Percentiles rank a stretch among this genome's conserved stretches.
Conservation (phyloP, 257 asterid genomes). For the Eucommia ulmoides region DNA sequence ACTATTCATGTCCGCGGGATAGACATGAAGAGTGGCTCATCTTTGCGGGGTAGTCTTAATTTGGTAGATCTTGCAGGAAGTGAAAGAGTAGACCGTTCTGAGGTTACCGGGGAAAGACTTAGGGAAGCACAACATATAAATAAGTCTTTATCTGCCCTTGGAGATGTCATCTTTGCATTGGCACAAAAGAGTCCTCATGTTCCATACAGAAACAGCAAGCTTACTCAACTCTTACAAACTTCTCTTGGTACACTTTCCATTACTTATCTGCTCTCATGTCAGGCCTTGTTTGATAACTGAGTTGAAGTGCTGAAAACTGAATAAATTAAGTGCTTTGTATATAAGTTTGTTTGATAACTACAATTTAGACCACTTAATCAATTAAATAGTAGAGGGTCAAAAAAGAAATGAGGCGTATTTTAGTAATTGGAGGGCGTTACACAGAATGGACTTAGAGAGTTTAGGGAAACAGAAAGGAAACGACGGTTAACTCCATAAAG, state of each 20-base stretch:
- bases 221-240: slow-evolving; percentile 94
- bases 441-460: too few species aligned
- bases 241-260: slow-evolving; percentile 66
- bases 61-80: slow-evolving; percentile 99
- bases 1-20: slow-evolving; percentile 64
- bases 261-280: too few species aligned
- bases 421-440: too few species aligned
- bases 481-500: too few species aligned
- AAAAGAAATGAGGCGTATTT: too few species aligned
- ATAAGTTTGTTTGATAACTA: too few species aligned
- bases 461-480: too few species aligned
- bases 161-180: slow-evolving; percentile 89
- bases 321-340: too few species aligned
- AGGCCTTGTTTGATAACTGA: too few species aligned
- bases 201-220: slow-evolving; percentile 96
- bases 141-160: slow-evolving; percentile 89
- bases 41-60: slow-evolving; percentile 80
- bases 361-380: too few species aligned
- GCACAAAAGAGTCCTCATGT: slow-evolving; percentile 78
- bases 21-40: slow-evolving; percentile 57
- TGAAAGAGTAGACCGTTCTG: slow-evolving; percentile 94
- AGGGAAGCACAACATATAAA: slow-evolving; percentile 95
- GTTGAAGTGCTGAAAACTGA: too few species aligned
- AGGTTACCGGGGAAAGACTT: slow-evolving; percentile 89
- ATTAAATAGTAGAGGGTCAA: too few species aligned